Conservation (phyloP, 1,284 basidiomycete genomes). For the Takashimella koratensis region DNA sequence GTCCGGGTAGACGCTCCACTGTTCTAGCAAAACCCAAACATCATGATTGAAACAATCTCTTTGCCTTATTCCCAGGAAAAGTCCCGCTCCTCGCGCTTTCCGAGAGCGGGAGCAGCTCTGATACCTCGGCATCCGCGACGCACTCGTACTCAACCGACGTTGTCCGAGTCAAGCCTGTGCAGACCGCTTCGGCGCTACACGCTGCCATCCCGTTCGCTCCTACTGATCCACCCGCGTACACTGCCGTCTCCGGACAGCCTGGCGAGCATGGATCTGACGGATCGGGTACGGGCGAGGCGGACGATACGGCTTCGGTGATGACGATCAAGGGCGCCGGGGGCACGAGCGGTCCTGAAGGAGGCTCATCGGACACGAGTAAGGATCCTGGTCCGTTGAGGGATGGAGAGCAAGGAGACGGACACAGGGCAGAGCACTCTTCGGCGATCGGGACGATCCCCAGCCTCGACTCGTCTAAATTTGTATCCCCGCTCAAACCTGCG, state of each 20-base stretch:
- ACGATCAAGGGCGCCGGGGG: constrained; percentile 24
- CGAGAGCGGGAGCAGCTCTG: not conserved
- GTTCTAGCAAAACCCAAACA: constrained; percentile 11
- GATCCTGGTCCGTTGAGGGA: not conserved
- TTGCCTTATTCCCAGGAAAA: constrained; percentile 26
- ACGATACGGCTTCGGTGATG: constrained; percentile 24
- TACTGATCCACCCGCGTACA: not conserved
- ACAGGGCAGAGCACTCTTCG: constrained; percentile 6
- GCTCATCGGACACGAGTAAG: not conserved
- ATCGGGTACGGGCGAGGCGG: not conserved
- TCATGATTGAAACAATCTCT: constrained; percentile 8
- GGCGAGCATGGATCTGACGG: too few species aligned
- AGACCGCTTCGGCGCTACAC: constrained; percentile 15
- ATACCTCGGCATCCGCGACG: constrained; percentile 13
- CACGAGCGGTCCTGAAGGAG: constrained; percentile 12
- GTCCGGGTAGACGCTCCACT: not conserved
- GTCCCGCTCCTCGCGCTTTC: not conserved
- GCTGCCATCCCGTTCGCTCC: constrained; percentile 12
- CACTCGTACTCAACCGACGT: constrained; percentile 19
- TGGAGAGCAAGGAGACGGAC: constrained; percentile 13
- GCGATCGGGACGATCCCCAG: constrained; percentile 13
- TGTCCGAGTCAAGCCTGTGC: constrained; percentile 9
- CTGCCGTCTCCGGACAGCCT: too few species aligned
- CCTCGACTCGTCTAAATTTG: constrained; percentile 48
- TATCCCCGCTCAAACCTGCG: not conserved